Conservation (phyloP, 805 yeast genomes). For the Lachancea lanzarotensis region DNA sequence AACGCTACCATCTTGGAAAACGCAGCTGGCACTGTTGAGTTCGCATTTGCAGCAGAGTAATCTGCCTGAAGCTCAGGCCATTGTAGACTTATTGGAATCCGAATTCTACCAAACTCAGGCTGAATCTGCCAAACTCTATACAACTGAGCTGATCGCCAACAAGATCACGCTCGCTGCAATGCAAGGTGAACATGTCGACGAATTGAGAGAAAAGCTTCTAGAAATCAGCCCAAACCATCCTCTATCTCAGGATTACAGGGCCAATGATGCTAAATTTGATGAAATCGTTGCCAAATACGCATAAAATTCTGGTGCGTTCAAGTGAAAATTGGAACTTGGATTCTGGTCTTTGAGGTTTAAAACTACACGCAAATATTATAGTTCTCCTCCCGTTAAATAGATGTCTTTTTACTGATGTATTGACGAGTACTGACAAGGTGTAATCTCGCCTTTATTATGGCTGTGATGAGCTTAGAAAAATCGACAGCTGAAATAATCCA, state of each 20-base stretch:
- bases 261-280: slow-evolving; percentile 61
- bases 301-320: slow-evolving; percentile 3
- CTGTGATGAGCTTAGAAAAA: no score
- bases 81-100: slow-evolving; percentile 43
- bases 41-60: slow-evolving; percentile 75
- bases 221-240: slow-evolving; percentile 50
- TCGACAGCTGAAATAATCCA: no score
- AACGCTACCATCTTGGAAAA: slow-evolving; percentile 43
- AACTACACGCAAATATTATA: no score
- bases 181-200: slow-evolving; percentile 39
- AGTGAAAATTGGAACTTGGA: no score
- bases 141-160: slow-evolving; percentile 53
- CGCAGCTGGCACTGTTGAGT: slow-evolving; percentile 58
- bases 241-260: slow-evolving; percentile 49
- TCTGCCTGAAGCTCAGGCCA: slow-evolving; percentile 73
- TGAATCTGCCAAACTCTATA: slow-evolving; percentile 24
- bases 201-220: slow-evolving; percentile 42
- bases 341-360: no score
- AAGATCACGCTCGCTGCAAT: slow-evolving; percentile 57
- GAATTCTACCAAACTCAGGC: slow-evolving; percentile 35
- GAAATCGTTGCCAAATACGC: slow-evolving; percentile 57
- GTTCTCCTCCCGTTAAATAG: no score
- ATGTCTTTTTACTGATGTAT: no score
- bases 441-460: no score
- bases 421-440: no score